These are phyloP conservation scores for Amoebophrya sp. DNA, from an alignment of 169 alveolate species.

Conservation along the genomic window DNA sequence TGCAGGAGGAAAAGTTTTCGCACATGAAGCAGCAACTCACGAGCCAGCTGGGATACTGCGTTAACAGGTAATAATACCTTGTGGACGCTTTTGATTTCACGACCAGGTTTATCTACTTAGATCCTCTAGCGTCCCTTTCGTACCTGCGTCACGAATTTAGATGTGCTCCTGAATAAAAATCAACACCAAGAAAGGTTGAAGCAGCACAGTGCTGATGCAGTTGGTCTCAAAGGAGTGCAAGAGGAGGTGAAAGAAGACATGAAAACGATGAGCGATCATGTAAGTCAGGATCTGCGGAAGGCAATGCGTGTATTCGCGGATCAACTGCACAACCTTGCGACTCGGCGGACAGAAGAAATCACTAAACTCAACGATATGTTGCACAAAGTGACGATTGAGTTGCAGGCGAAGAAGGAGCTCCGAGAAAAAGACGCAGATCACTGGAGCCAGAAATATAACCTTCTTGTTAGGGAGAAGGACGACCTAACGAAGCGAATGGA, in stretches of 20 bases:
- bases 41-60: not conserved
- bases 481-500: not conserved
- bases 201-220: constrained; percentile 5
- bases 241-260: not conserved
- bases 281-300: not conserved
- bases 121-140: too few relatives aligned
- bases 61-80: not conserved
- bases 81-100: too few relatives aligned
- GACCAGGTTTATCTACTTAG: too few relatives aligned
- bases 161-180: too few relatives aligned
- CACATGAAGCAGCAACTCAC: constrained; percentile 2
- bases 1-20: not conserved
- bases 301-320: not conserved
- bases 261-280: not conserved
- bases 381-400: not conserved
- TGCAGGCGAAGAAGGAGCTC: constrained; percentile 16
- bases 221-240: not conserved
- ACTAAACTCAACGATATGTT: not conserved
- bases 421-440: constrained; percentile 4
- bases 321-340: not conserved
- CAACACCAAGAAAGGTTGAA: too few relatives aligned
- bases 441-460: not conserved
- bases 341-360: not conserved
- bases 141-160: too few relatives aligned
- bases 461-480: not conserved